A percentile compares a stretch with the other conserved stretches of the same genome.
These are phyloP conservation scores for Umbelopsis isabellina DNA, from an alignment of 192 early-diverging fungal species.

Conservation along the genomic window DNA sequence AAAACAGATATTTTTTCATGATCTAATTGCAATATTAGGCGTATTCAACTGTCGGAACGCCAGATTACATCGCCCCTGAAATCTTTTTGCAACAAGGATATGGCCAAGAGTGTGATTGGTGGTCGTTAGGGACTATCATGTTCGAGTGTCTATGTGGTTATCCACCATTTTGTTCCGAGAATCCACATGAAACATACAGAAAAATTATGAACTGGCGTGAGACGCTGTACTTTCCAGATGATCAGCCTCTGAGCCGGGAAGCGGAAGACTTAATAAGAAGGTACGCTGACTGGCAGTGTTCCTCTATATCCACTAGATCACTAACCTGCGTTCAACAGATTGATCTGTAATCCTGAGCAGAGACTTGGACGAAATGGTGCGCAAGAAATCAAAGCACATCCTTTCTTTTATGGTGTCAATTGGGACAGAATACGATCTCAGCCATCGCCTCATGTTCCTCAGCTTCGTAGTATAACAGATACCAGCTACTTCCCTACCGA, in stretches of 20 bases:
- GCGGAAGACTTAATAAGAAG: slow-evolving; percentile 91
- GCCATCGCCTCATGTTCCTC: slow-evolving; percentile 92
- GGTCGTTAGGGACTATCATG: slow-evolving; percentile 99
- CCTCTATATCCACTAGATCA: not conserved
- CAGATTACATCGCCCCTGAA: slow-evolving; percentile 95
- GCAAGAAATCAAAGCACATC: slow-evolving; percentile 87
- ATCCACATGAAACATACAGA: slow-evolving; percentile 93
- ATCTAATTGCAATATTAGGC: slow-evolving; percentile 54
- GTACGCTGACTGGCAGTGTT: slow-evolving; percentile 35
- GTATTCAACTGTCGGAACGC: slow-evolving; percentile 97
- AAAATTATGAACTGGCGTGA: slow-evolving; percentile 99
- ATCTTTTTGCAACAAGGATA: slow-evolving; percentile 95
- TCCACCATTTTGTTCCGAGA: slow-evolving; percentile 96
- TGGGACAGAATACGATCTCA: slow-evolving; percentile 85
- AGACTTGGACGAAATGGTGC: slow-evolving; percentile 86
- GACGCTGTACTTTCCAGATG: slow-evolving; percentile 88
- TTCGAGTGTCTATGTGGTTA: slow-evolving; percentile 99
- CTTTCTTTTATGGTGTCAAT: slow-evolving; percentile 93
- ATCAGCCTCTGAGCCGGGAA: slow-evolving; percentile 87
- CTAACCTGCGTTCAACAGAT: slow-evolving; percentile 40
- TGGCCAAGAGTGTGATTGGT: slow-evolving; percentile 98
- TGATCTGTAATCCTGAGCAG: slow-evolving; percentile 86
- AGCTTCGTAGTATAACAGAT: slow-evolving; percentile 92
- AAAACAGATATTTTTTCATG: slow-evolving; percentile 27
- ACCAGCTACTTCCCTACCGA: slow-evolving; percentile 98